A percentile compares a stretch with the other conserved stretches of the same genome.
phyloP scores from a whole-genome alignment of 1,139 yeast genomes.

The Casaregolazyma lundiana region DNA sequence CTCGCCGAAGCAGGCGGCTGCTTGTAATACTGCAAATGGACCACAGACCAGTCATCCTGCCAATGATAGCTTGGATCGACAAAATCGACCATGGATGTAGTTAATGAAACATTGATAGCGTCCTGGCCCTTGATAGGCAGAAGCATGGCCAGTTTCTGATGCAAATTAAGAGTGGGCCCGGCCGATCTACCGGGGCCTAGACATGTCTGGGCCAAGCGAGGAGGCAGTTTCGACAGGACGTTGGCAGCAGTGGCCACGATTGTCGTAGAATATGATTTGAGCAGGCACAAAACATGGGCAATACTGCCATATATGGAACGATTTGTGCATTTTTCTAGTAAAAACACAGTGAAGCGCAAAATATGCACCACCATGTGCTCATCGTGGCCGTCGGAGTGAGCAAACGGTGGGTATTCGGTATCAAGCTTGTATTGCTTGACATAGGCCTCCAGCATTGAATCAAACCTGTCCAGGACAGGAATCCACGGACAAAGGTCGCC shows the following conservation, averaged over 20 bases:
- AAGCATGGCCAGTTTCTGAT: conserved; percentile 29
- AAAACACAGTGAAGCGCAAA: conserved; percentile 55
- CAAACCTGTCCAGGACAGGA: conserved; percentile 69
- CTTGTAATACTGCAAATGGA: conserved; percentile 30
- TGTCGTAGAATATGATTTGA: conserved; percentile 56
- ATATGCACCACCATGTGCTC: conserved; percentile 47
- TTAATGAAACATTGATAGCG: conserved; percentile 18
- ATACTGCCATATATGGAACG: conserved; percentile 63
- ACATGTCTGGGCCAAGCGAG: conserved; percentile 47
- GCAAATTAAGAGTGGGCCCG: conserved; percentile 28
- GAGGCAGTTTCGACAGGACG: conserved; percentile 58
- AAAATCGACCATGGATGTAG: conserved; percentile 24
- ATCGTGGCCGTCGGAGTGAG: conserved; percentile 45
- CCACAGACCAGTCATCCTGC: conserved; percentile 25
- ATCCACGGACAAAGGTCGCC: conserved; percentile 79
- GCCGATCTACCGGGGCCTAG: conserved; percentile 38
- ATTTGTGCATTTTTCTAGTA: conserved; percentile 68
- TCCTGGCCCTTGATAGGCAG: conserved; percentile 27
- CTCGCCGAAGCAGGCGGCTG: conserved; percentile 8
- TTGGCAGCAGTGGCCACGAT: conserved; percentile 60
- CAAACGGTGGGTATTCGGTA: conserved; percentile 43
- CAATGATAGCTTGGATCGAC: conserved; percentile 24
- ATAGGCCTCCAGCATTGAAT: conserved; percentile 53
- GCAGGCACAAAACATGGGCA: conserved; percentile 56
- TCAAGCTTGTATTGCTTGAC: conserved; percentile 53